These are phyloP conservation scores for Penicillium decumbens DNA, from an alignment of 2,329 filamentous ascomycete genomes.

Conservation along the genomic window DNA sequence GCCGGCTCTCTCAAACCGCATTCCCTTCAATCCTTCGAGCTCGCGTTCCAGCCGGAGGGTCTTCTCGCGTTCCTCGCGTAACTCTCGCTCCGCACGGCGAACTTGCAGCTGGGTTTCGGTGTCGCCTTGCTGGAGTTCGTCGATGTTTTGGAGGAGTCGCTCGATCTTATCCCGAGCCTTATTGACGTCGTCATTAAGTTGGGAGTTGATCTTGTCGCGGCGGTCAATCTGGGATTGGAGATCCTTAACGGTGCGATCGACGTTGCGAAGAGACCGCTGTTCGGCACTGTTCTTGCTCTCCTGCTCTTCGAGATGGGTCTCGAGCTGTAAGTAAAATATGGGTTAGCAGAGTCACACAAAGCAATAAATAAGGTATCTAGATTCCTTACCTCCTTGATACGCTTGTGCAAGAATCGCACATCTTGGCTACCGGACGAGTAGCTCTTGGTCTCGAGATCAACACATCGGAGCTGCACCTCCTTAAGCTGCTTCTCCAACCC, in stretches of 20 bases:
- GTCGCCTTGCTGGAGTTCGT: conserved; percentile 87
- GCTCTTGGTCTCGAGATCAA: conserved; percentile 94
- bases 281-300: conserved; percentile 74
- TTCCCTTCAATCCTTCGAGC: conserved; percentile 71
- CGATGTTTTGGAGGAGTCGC: conserved; percentile 82
- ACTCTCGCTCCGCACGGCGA: conserved; percentile 81
- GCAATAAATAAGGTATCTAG: not conserved
- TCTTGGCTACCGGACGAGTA: conserved; percentile 93
- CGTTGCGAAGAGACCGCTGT: conserved; percentile 81
- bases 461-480: conserved; percentile 80
- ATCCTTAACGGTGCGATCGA: conserved; percentile 91
- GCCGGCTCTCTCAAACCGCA: conserved; percentile 59
- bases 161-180: conserved; percentile 88
- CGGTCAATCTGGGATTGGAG: conserved; percentile 88
- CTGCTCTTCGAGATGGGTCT: conserved; percentile 77
- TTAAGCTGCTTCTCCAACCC: conserved; percentile 83
- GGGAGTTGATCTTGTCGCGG: conserved; percentile 78
- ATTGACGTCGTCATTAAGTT: conserved; percentile 75
- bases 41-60: conserved; percentile 77
- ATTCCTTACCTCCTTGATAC: conserved; percentile 80
- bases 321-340: conserved; percentile 57
- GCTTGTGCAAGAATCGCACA: conserved; percentile 87
- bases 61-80: conserved; percentile 84
- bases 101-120: conserved; percentile 74
- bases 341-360: conserved; percentile 18